Evolutionary conservation across 169 alveolate genomes (phyloP), one percentile per base, ranked within the genome.

Genomic region (Plasmodium gallinaceum): DNA sequence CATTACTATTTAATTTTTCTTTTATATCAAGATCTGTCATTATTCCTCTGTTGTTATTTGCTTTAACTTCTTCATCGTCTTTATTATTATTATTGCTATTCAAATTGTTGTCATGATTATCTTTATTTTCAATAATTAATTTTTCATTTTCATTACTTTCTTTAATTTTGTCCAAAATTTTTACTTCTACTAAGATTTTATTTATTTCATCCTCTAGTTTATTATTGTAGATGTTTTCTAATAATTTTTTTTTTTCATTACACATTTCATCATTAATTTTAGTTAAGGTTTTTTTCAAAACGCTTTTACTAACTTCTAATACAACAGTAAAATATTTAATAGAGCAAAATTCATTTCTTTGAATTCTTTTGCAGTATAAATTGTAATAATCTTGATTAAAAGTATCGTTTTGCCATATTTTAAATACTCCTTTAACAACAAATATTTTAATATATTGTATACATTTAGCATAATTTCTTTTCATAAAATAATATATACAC

Each of bases 321-420:
- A 83, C 37, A 22, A 83, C 52, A n/a, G 80, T 83, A 45, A 18
- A 83, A 68, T 83, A 83, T 83, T 83, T 83, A 22, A 83, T 83
- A 18, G 66, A 14, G 16, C 45, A 66, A 39, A 83, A 83, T 32
- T 83, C 91, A 83, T n/a, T 52, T 71, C 83, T 66, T 68, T 69
- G 78, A 45, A 68, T 48, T 83, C 85, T 66, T 68, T 57, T 68
- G 16, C 91, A 83, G 43, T 83, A 83, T 57, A 83, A 68, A 57
- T 54, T 54, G 22, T 83, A 83, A 62, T 68, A 83, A 48, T 83
- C 91, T 45, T 52, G 78, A 18, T 43, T 68, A 26, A 68, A 54
- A n/a, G 85, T 37, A 32, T 83, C 91, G 37, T 43, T 68, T 57
- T 68, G 70, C 80, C 91, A 68, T 10, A 83, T 43, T 24, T 83